Evolutionary conservation across 345 rosid species (phyloP), one percentile per base, ranked within the genome.

Genomic region (Fremontodendron californicum): DNA sequence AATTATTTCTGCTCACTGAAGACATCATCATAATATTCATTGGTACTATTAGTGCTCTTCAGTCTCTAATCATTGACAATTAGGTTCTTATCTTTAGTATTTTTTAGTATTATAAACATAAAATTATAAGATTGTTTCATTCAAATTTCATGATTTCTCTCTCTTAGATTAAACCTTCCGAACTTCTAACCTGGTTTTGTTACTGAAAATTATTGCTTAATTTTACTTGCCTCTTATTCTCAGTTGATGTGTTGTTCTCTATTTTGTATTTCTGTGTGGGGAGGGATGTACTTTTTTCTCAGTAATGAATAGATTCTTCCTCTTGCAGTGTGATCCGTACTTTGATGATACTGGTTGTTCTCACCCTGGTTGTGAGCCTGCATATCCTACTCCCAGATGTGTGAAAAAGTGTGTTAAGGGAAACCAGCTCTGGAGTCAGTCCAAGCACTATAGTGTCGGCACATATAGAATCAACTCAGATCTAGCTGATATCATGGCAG

Each of bases 291-390:
- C 57, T 37, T 61, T 46, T 58, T n/a, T 8, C 73, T 75, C 31
- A 1, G 23, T 9, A 42, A 48, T 31, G 31, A 49, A 11, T 46
- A 55, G 46, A 52, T 46, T 71, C 43, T 67, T 54, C 60, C 35
- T 78, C 55, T 78, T 61, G 68, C 87, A 93, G 97, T 96, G 99
- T 80, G 91, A 93, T 82, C 98, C 98, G 39, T 96, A 93, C 88
- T 92, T 96, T 74, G 99, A 96, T 65, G 82, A 77, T 54, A 87
- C 73, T 67, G 98, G 99, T 79, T 96, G 98, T 82, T 89, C 97
- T 71, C 99, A 96, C 87, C 99, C 99, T 39, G 98, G 99, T 45
- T 96, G 97, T 72, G 96, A 92, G 86, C 99, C 98, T 33, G 93
- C 71, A 49, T 96, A 72, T 86, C 89, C 91, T 23, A 96, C 99